These are phyloP conservation scores for Aspergillus neotritici DNA, from an alignment of 2,329 filamentous ascomycete genomes.

Conservation along the genomic window DNA sequence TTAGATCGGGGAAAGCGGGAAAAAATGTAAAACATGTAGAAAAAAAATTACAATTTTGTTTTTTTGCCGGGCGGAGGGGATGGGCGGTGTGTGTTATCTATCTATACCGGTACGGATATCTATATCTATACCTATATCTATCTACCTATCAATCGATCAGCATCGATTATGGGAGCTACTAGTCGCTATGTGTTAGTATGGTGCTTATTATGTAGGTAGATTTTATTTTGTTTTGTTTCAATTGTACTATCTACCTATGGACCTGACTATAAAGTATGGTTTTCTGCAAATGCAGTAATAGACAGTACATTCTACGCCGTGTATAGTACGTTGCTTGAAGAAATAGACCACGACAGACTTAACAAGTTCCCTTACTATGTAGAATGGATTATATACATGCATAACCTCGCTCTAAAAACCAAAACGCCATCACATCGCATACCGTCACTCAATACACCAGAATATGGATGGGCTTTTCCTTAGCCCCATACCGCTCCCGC, in stretches of 20 bases:
- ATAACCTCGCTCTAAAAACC: not conserved
- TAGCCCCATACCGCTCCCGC: constrained; percentile 59
- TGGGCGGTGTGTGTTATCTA: constrained; percentile 20
- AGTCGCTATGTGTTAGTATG: too few species aligned
- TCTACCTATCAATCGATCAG: too few species aligned
- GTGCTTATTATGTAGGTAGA: not conserved
- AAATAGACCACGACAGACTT: too few species aligned
- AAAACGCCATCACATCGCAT: constrained; percentile 10
- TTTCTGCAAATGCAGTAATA: too few species aligned
- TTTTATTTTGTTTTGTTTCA: too few species aligned
- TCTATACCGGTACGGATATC: not conserved
- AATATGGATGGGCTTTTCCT: constrained; percentile 49
- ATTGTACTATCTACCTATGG: not conserved
- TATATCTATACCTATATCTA: too few species aligned
- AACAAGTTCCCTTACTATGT: too few species aligned
- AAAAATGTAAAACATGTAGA: constrained; percentile 4
- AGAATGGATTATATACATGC: not conserved
- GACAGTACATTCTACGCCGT: too few species aligned
- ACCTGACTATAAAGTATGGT: too few species aligned
- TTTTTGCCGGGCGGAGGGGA: constrained; percentile 22
- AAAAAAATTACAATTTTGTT: constrained; percentile 23
- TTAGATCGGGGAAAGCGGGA: constrained; percentile 3
- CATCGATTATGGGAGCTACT: too few species aligned
- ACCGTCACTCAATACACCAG: constrained; percentile 43
- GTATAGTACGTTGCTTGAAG: too few species aligned